Base-by-base conservation (phyloP, 2,329 filamentous ascomycete genomes). In the Diaporthe destruens region DNA sequence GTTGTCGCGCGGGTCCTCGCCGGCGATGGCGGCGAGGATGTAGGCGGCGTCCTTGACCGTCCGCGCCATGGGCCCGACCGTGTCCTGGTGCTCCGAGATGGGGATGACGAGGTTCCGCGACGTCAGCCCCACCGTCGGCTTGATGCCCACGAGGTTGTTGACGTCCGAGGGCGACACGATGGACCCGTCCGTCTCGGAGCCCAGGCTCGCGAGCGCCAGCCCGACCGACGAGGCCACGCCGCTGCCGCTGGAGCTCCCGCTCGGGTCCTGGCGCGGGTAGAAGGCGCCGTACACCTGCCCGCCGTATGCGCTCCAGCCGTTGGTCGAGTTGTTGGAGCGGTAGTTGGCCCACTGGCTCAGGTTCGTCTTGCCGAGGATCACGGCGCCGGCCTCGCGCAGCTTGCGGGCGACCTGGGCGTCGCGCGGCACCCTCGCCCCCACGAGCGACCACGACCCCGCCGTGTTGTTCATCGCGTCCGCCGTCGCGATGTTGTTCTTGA, bases 401-500 rank as follows among this genome's bases (percentile, higher is more conserved):
- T 90, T 92, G 16, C 83, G 81, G 3, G 86, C 89, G 2, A 93
- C 82, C 0, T 88, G 89, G 14, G 88, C 86, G 76, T 93, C 91
- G 29, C 84, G 77, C 11, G 86, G 84, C 0, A 89, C 85, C 75
- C 85, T 87, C 11, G 90, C 87, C 0, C 90, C 90, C 0, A 90
- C 77, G 0, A 94, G 83, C 1, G 90, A 87, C 74, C 86, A 91
- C 0, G 91, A 93, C 3, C 91, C 91, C 3, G 90, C 83, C 0
- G 82, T 90, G 74, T 89, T 92, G 77, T 90, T 87, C 89, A 92
- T 90, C 72, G 84, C 79, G 77, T 92, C 90, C 2, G 81, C 78
- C 0, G 90, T 92, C 18, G 87, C 90, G 63, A 93, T 91, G 77
- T 91, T 92, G 80, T 91, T 88, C 79, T 93, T 93, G 81, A 93